Conservation (phyloP, 23 red algal genomes). For the Rhodosorus marinus region DNA sequence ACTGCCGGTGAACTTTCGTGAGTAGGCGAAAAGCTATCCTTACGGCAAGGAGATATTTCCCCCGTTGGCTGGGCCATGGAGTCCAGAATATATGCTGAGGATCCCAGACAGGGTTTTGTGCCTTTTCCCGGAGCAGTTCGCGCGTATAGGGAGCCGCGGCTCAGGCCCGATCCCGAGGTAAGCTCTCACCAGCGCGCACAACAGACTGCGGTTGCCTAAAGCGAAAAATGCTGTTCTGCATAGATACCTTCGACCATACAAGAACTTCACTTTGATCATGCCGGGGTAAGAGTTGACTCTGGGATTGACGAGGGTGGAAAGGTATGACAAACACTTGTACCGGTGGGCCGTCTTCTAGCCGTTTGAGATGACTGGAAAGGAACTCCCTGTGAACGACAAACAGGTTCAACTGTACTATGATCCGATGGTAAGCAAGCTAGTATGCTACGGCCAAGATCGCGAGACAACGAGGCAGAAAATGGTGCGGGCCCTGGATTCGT, state of each 20-base stretch:
- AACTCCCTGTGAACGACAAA: too few relatives aligned
- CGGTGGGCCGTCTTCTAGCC: too few relatives aligned
- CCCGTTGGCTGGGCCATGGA: constrained; percentile 18
- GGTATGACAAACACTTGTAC: too few relatives aligned
- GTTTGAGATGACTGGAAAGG: too few relatives aligned
- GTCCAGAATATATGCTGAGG: constrained; percentile 33
- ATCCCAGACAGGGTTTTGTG: constrained; percentile 11
- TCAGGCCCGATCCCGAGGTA: background rate
- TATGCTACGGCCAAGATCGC: constrained; percentile 8
- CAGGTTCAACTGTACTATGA: constrained; percentile 14
- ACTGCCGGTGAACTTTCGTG: too few relatives aligned
- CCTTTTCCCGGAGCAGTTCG: constrained; percentile 7
- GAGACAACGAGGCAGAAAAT: constrained; percentile 14
- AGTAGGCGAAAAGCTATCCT: constrained; percentile 21
- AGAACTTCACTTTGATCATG: too few relatives aligned
- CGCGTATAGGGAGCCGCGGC: background rate
- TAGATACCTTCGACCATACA: too few relatives aligned
- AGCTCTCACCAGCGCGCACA: background rate
- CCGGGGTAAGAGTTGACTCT: constrained; percentile 7
- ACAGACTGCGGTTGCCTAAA: background rate
- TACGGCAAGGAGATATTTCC: constrained; percentile 13
- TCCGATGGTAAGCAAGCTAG: constrained; percentile 11
- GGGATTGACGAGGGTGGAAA: constrained; percentile 7
- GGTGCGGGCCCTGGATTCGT: constrained; percentile 21
- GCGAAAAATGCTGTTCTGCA: background rate